Percentiles rank a stretch among this genome's conserved stretches.
These are phyloP conservation scores for Castanospermum australe DNA, from an alignment of 306 rosid species.

Conservation along the genomic window DNA sequence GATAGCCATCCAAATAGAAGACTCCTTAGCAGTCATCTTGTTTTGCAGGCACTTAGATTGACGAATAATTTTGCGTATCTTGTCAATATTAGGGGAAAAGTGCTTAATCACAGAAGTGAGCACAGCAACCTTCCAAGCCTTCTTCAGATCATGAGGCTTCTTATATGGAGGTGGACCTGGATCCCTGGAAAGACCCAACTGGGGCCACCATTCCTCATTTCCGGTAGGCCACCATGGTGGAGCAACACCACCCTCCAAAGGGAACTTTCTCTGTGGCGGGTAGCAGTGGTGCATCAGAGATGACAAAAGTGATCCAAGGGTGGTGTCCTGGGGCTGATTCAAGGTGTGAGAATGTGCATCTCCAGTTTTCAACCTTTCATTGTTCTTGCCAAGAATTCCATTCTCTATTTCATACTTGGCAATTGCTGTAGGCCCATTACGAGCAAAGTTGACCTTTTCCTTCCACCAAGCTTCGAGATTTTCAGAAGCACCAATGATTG, in stretches of 20 bases:
- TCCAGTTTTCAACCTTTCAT: not conserved
- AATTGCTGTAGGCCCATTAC: conserved; percentile 64
- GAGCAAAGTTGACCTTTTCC: conserved; percentile 60
- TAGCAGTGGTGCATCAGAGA: conserved; percentile 61
- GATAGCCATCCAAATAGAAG: conserved; percentile 53
- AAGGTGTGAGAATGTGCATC: conserved; percentile 44
- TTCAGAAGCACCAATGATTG: conserved; percentile 59
- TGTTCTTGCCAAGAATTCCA: conserved; percentile 34
- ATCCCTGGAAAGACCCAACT: conserved; percentile 36
- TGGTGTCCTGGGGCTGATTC: conserved; percentile 61
- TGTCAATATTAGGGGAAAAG: conserved; percentile 50
- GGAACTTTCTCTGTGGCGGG: conserved; percentile 67
- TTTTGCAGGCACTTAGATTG: conserved; percentile 61
- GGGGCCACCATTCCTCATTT: conserved; percentile 60
- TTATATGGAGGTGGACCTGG: conserved; percentile 68
- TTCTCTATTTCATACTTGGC: conserved; percentile 45
- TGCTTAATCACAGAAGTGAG: conserved; percentile 64
- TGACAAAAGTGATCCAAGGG: conserved; percentile 60
- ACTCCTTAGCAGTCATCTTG: conserved; percentile 67
- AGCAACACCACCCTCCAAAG: conserved; percentile 55
- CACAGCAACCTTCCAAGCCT: conserved; percentile 68
- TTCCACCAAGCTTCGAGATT: conserved; percentile 71
- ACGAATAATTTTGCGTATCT: conserved; percentile 50
- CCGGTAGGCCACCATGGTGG: conserved; percentile 93
- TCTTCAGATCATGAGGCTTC: conserved; percentile 82